These are phyloP conservation scores for Schizochytrium sp. DNA, from an alignment of 108 stramenopile species.

Conservation along the genomic window DNA sequence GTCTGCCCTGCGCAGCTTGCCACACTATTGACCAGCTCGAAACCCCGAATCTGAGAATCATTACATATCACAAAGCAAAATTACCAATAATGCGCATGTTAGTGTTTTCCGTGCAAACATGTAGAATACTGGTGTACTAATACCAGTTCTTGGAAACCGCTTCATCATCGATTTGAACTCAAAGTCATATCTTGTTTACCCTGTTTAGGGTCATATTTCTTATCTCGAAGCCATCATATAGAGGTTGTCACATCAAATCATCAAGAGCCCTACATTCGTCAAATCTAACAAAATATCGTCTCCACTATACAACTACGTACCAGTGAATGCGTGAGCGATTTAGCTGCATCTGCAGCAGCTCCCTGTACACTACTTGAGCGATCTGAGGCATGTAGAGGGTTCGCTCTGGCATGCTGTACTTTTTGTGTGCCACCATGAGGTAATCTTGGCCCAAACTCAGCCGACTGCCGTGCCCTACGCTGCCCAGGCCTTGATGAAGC, in stretches of 20 bases:
- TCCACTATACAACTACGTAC: constrained; percentile 8
- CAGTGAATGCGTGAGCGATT: constrained; percentile 35
- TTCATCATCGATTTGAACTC: background rate
- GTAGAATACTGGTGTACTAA: background rate
- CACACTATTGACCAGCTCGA: constrained; percentile 50
- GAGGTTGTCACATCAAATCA: too few species aligned
- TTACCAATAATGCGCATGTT: background rate
- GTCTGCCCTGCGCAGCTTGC: constrained; percentile 6
- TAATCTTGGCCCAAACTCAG: too few species aligned
- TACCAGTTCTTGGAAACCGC: background rate
- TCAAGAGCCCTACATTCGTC: background rate
- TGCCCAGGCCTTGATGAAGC: too few species aligned
- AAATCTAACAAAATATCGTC: background rate
- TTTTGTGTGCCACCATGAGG: too few species aligned
- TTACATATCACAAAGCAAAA: background rate
- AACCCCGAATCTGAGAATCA: constrained; percentile 9
- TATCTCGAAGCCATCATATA: too few species aligned
- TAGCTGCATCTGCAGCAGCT: background rate
- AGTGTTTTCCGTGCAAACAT: background rate
- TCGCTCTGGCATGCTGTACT: too few species aligned
- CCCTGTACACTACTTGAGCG: background rate
- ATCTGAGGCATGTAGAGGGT: too few species aligned
- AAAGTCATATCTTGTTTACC: background rate
- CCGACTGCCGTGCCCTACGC: too few species aligned
- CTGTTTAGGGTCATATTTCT: background rate